Evolutionary conservation across 2,329 filamentous ascomycete species (phyloP).

Genomic region (Tolypocladium ophioglossoides): DNA sequence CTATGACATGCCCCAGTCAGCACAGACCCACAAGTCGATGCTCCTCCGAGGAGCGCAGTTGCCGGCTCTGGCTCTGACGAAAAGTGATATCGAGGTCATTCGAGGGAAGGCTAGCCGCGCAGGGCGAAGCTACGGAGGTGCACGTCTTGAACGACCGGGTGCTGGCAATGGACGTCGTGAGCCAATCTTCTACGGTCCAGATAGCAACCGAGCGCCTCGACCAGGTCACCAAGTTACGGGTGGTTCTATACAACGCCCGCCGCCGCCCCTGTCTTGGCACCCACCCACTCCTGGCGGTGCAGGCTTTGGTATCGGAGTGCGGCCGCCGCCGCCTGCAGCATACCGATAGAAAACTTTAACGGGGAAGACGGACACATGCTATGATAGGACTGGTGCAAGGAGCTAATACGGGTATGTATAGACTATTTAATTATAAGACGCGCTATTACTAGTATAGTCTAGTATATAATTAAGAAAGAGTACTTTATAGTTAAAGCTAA

Average conservation of each 20-base stretch:
- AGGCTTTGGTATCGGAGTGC: conserved; percentile 22
- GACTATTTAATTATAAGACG: no score
- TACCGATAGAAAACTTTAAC: no score
- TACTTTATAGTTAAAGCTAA: no score
- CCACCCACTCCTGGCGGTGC: conserved; percentile 21
- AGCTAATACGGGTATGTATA: no score
- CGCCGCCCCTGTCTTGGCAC: conserved; percentile 7
- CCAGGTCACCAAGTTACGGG: not conserved
- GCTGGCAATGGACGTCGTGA: conserved; percentile 9
- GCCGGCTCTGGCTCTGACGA: conserved; percentile 60
- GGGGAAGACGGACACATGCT: no score
- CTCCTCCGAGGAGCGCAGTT: conserved; percentile 74
- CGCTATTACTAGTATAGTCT: no score
- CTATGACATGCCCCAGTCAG: conserved; percentile 69
- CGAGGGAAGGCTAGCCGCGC: conserved; percentile 51
- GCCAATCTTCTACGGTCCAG: conserved; percentile 17
- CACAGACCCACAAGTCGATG: conserved; percentile 83
- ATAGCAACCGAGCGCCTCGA: conserved; percentile 6
- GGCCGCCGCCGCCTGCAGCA: conserved; percentile 17
- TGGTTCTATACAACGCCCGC: not conserved
- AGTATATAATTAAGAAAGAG: no score
- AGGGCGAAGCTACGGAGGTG: conserved; percentile 18
- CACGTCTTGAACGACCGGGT: conserved; percentile 12
- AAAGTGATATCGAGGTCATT: conserved; percentile 64
- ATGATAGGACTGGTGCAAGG: no score